Conservation (phyloP, 169 alveolate genomes). For the Plasmodium chabaudi region DNA sequence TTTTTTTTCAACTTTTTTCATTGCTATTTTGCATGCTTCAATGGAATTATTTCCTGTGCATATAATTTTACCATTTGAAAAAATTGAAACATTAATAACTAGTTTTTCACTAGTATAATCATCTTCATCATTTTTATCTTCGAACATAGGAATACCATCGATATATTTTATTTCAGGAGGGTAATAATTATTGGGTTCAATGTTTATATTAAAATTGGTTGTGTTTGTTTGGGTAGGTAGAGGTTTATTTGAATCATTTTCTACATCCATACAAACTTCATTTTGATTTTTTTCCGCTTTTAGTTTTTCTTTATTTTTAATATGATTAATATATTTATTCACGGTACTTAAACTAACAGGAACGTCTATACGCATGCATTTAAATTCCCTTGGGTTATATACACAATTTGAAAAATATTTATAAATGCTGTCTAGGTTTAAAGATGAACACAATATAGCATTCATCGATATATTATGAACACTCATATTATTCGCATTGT, state of each 20-base stretch:
- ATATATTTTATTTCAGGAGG: not conserved
- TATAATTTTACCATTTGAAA: slow-evolving; percentile 84
- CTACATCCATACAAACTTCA: not conserved
- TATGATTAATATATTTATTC: slow-evolving; percentile 17
- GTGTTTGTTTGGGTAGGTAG: not conserved
- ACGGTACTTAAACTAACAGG: slow-evolving; percentile 60
- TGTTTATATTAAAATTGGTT: not conserved
- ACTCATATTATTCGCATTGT: slow-evolving; percentile 73
- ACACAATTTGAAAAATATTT: slow-evolving; percentile 77
- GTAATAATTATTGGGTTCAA: not conserved
- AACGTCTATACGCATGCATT: slow-evolving; percentile 84
- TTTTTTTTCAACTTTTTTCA: slow-evolving; percentile 83
- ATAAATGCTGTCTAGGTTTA: slow-evolving; percentile 75
- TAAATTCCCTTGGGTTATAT: slow-evolving; percentile 83
- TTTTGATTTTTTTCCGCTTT: not conserved
- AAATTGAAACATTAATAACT: slow-evolving; percentile 82
- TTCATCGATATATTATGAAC: slow-evolving; percentile 82
- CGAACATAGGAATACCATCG: not conserved
- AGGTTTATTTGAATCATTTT: not conserved
- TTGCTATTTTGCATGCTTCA: slow-evolving; percentile 80
- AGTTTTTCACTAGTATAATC: slow-evolving; percentile 29
- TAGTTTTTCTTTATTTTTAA: not conserved
- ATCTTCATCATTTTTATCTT: not conserved
- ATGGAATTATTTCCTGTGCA: slow-evolving; percentile 84
- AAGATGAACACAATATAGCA: slow-evolving; percentile 79